Evolutionary conservation across 805 yeast genomes (phyloP).

Genomic region (Wickerhamiella bombiphila): DNA sequence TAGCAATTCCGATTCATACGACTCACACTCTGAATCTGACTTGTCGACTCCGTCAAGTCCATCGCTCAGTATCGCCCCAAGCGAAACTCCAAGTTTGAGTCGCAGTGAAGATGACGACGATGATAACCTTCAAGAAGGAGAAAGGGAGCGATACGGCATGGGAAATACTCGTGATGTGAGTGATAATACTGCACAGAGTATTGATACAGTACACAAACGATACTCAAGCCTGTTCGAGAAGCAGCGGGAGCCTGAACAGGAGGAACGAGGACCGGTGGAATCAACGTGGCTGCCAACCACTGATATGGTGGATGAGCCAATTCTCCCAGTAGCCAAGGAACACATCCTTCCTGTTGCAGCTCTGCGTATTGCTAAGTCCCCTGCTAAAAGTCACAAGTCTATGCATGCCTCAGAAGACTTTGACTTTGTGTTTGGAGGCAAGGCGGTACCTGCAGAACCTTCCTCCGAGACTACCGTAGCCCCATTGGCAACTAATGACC

Average conservation of each 20-base stretch:
- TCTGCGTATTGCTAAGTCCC: not conserved
- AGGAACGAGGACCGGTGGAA: not conserved
- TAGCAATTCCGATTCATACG: not conserved
- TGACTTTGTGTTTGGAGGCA: no score
- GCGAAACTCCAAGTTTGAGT: not conserved
- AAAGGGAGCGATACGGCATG: not conserved
- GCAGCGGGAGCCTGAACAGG: not conserved
- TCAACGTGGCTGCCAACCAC: not conserved
- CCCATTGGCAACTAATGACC: no score
- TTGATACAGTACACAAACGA: not conserved
- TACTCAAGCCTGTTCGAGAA: not conserved
- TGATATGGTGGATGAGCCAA: no score
- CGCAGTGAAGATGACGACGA: not conserved
- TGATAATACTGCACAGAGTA: not conserved
- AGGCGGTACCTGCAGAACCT: no score
- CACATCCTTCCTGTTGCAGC: not conserved
- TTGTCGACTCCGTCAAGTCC: not conserved
- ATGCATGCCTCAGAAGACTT: no score
- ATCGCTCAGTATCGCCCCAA: no score
- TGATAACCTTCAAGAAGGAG: not conserved
- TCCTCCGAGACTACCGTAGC: no score
- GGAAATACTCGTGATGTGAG: not conserved
- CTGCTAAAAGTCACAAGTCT: no score
- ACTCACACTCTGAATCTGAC: no score
- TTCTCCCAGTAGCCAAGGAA: not conserved